phyloP scores from a whole-genome alignment of 2,329 filamentous ascomycete species.

The Sclerotiophoma versabilis region DNA sequence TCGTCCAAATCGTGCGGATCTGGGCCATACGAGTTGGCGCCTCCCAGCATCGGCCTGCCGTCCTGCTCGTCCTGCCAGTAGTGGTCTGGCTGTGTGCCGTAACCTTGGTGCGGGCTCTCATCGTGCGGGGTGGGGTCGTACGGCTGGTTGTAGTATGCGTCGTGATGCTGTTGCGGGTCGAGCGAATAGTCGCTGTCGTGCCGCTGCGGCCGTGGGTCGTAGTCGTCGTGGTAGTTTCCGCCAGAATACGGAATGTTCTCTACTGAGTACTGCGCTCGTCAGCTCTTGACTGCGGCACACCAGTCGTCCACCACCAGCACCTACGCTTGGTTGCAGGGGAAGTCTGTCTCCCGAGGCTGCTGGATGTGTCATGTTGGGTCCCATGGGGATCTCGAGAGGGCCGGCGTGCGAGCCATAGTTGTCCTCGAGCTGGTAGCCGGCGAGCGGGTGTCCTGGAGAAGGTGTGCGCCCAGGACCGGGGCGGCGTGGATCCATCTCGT shows the following conservation, averaged over 20 bases:
- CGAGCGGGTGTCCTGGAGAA: slow-evolving; percentile 76
- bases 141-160: slow-evolving; percentile 83
- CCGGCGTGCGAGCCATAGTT: slow-evolving; percentile 64
- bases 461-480: slow-evolving; percentile 62
- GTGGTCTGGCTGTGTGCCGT: slow-evolving; percentile 57
- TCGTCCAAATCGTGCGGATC: slow-evolving; percentile 59
- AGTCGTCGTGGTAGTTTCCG: slow-evolving; percentile 64
- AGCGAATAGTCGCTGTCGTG: slow-evolving; percentile 72
- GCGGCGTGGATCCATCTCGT: slow-evolving; percentile 61
- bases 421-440: slow-evolving; percentile 84
- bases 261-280: slow-evolving; percentile 67
- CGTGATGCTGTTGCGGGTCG: slow-evolving; percentile 84
- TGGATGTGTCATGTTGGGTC: slow-evolving; percentile 55
- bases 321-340: slow-evolving; percentile 82
- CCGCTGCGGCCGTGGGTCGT: slow-evolving; percentile 58
- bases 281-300: background rate
- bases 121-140: slow-evolving; percentile 75
- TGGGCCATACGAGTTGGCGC: slow-evolving; percentile 67
- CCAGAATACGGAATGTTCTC: slow-evolving; percentile 72
- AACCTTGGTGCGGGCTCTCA: slow-evolving; percentile 61
- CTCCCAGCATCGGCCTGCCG: slow-evolving; percentile 76
- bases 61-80: slow-evolving; percentile 76
- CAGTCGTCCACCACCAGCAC: slow-evolving; percentile 47
- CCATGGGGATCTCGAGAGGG: slow-evolving; percentile 74
- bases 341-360: slow-evolving; percentile 76